Evolutionary conservation across 176 grass and related monocot species (phyloP).

Genomic region (Poa pratensis): DNA sequence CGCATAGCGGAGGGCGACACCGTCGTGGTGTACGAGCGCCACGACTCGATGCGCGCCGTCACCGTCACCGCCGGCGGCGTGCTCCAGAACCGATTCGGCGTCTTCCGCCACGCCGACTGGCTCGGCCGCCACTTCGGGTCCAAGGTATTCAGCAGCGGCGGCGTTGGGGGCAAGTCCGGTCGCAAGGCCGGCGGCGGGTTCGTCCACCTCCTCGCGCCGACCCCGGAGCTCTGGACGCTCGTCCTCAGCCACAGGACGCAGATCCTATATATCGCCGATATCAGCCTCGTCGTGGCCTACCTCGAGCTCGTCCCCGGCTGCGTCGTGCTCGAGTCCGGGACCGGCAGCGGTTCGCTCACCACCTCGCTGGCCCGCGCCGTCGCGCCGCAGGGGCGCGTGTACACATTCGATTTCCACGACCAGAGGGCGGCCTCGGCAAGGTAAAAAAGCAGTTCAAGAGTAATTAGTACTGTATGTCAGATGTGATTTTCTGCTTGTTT

Average conservation of each 20-base stretch:
- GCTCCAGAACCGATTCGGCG: slow-evolving; percentile 83
- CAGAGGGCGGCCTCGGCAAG: slow-evolving; percentile 79
- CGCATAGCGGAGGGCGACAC: slow-evolving; percentile 72
- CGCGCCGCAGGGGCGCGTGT: slow-evolving; percentile 67
- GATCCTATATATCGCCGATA: slow-evolving; percentile 89
- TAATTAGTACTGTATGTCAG: background rate
- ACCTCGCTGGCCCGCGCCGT: slow-evolving; percentile 80
- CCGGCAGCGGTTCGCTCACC: slow-evolving; percentile 77
- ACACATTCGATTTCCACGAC: slow-evolving; percentile 93
- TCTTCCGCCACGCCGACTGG: slow-evolving; percentile 86
- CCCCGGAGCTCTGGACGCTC: slow-evolving; percentile 89
- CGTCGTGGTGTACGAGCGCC: slow-evolving; percentile 83
- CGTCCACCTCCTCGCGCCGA: slow-evolving; percentile 75
- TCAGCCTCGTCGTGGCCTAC: slow-evolving; percentile 84
- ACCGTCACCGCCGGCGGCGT: slow-evolving; percentile 53
- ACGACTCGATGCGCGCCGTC: slow-evolving; percentile 71
- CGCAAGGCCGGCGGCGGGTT: slow-evolving; percentile 54
- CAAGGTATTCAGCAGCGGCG: slow-evolving; percentile 63
- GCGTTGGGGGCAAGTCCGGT: background rate
- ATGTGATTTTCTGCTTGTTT: background rate
- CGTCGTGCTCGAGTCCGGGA: slow-evolving; percentile 82
- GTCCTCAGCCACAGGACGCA: slow-evolving; percentile 93
- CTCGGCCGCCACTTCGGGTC: slow-evolving; percentile 79
- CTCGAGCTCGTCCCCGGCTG: slow-evolving; percentile 81
- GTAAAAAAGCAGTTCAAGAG: slow-evolving; percentile 32